Evolutionary conservation across 2,329 filamentous ascomycete species (phyloP).

Genomic region (Phoma herbarum): DNA sequence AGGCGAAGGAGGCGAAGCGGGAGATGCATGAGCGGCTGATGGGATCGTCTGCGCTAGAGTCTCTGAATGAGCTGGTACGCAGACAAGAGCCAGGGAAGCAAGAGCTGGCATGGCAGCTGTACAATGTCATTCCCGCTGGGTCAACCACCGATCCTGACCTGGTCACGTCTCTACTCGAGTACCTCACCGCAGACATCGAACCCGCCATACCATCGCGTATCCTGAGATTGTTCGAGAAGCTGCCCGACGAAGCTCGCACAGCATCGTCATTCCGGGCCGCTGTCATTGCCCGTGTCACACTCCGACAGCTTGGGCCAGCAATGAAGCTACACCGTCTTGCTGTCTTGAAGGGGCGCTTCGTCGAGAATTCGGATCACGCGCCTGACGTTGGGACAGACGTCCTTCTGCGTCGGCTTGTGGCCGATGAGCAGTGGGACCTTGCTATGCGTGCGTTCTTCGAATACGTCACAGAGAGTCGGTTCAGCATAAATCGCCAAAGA

Average conservation of each 20-base stretch:
- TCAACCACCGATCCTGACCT: conserved; percentile 15
- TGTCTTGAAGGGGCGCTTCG: conserved; percentile 2
- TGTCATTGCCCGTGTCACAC: conserved; percentile 56
- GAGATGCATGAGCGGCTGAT: conserved; percentile 34
- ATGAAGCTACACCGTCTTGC: conserved; percentile 48
- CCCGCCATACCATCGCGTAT: conserved; percentile 54
- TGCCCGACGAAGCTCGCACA: conserved; percentile 50
- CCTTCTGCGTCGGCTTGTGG: conserved; percentile 42
- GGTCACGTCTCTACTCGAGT: conserved; percentile 40
- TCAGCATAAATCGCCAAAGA: conserved; percentile 11
- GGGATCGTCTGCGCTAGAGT: conserved; percentile 27
- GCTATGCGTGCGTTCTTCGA: conserved; percentile 39
- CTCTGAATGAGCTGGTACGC: conserved; percentile 32
- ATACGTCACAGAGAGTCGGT: conserved; percentile 16
- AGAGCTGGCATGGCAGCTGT: conserved; percentile 51
- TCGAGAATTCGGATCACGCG: conserved; percentile 8
- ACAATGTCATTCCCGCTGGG: conserved; percentile 36
- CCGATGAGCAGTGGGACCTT: conserved; percentile 49
- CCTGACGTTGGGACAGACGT: conserved; percentile 40
- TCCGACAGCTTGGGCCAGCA: conserved; percentile 51
- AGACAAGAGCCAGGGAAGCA: conserved; percentile 29
- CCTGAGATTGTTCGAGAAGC: conserved; percentile 57
- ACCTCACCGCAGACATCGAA: conserved; percentile 32
- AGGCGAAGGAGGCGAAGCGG: conserved; percentile 24
- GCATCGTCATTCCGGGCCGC: conserved; percentile 56